Evolutionary conservation across 176 grass and related monocot genomes (phyloP).

Genomic region (Aegilops umbellulata): DNA sequence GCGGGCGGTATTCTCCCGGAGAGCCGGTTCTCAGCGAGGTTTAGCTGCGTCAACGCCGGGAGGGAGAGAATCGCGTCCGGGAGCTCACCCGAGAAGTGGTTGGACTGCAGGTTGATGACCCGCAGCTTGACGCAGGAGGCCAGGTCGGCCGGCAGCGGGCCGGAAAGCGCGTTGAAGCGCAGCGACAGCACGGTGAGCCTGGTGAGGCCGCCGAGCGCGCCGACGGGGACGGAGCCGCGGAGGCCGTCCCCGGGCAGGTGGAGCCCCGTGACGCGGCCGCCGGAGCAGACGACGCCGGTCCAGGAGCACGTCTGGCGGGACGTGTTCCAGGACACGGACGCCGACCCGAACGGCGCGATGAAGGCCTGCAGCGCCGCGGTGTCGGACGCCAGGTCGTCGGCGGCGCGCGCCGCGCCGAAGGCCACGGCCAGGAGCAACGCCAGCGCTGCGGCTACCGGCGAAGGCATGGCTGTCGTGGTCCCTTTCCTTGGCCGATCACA

Average conservation of each 20-base stretch:
- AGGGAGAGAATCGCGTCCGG: slow-evolving; percentile 40
- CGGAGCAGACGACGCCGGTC: slow-evolving; percentile 44
- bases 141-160: slow-evolving; percentile 52
- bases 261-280: slow-evolving; percentile 44
- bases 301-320: slow-evolving; percentile 44
- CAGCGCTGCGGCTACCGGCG: slow-evolving; percentile 14
- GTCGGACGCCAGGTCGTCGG: slow-evolving; percentile 52
- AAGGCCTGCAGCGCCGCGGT: slow-evolving; percentile 46
- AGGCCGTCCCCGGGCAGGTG: slow-evolving; percentile 57
- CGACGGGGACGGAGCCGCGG: slow-evolving; percentile 39
- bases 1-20: slow-evolving; percentile 39
- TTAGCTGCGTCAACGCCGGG: slow-evolving; percentile 47
- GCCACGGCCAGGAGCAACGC: slow-evolving; percentile 14
- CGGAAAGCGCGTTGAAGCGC: slow-evolving; percentile 59
- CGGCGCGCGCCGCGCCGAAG: background rate
- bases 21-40: slow-evolving; percentile 58
- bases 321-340: slow-evolving; percentile 39
- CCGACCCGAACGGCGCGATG: slow-evolving; percentile 54
- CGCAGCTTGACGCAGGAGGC: slow-evolving; percentile 38
- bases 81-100: slow-evolving; percentile 54
- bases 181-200: slow-evolving; percentile 58
- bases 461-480: slow-evolving; percentile 20
- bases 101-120: slow-evolving; percentile 52
- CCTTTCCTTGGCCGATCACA: slow-evolving; percentile 28
- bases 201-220: slow-evolving; percentile 50